These are phyloP conservation scores for Phoma sp. DNA, from an alignment of 2,329 filamentous ascomycete genomes.

Conservation along the genomic window DNA sequence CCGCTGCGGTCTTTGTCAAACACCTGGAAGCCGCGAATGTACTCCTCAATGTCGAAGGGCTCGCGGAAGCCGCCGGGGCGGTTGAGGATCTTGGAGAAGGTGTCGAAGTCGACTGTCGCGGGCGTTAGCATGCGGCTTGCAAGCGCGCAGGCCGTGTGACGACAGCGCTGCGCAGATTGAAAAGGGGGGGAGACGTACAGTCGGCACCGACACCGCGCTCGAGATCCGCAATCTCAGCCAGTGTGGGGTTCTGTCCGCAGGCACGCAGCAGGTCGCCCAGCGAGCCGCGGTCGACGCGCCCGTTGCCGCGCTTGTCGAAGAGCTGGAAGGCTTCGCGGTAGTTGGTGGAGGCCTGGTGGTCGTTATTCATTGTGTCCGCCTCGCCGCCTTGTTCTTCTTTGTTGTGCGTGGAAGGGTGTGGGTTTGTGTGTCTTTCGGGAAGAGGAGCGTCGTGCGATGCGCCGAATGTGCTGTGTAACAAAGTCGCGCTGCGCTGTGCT, in stretches of 20 bases:
- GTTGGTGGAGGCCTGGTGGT: slow-evolving; percentile 78
- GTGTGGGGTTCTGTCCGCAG: slow-evolving; percentile 96
- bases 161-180: neutral
- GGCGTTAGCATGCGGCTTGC: slow-evolving; percentile 5
- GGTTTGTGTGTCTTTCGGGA: slow-evolving; percentile 7
- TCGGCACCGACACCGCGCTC: slow-evolving; percentile 89
- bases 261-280: slow-evolving; percentile 94
- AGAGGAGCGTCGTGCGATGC: slow-evolving; percentile 6
- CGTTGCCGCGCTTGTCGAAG: slow-evolving; percentile 98
- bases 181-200: slow-evolving; percentile 68
- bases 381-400: slow-evolving; percentile 8
- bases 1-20: slow-evolving; percentile 99
- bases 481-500: slow-evolving; percentile 4
- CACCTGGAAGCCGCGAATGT: slow-evolving; percentile 98
- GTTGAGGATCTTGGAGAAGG: slow-evolving; percentile 96
- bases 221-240: slow-evolving; percentile 89
- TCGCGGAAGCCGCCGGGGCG: slow-evolving; percentile 97
- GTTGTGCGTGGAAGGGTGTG: slow-evolving; percentile 8
- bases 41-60: slow-evolving; percentile 95
- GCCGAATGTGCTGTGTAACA: slow-evolving; percentile 7
- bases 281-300: slow-evolving; percentile 83
- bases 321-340: slow-evolving; percentile 99
- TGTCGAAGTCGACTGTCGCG: slow-evolving; percentile 88
- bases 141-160: neutral
- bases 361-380: slow-evolving; percentile 44